phyloP scores from a whole-genome alignment of 495 filamentous ascomycete species.

The Glarea lozoyensis region DNA sequence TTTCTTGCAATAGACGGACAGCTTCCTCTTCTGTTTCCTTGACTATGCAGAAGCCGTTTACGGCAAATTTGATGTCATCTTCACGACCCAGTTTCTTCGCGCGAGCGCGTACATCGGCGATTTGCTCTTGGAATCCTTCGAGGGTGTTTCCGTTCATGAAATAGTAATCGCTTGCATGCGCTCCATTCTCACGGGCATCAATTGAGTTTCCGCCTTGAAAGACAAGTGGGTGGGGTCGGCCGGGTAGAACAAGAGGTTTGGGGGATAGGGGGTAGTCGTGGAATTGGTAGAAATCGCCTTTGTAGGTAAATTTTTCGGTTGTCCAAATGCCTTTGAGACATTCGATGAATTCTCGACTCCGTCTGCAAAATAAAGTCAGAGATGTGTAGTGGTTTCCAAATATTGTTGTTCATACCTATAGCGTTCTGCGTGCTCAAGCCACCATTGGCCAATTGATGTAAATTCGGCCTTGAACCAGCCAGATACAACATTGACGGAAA shows the following conservation, averaged over 20 bases:
- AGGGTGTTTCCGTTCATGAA: conserved; percentile 44
- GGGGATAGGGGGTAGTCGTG: conserved; percentile 37
- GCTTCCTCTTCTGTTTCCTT: conserved; percentile 41
- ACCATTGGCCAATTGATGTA: conserved; percentile 40
- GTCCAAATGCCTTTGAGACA: conserved; percentile 41
- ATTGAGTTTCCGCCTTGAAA: conserved; percentile 41
- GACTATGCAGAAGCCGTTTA: conserved; percentile 40
- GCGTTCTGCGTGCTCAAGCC: conserved; percentile 40
- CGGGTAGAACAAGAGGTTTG: conserved; percentile 26
- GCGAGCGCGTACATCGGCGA: conserved; percentile 31
- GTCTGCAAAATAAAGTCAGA: too few relatives aligned
- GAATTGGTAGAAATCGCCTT: conserved; percentile 39
- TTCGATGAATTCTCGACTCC: conserved; percentile 36
- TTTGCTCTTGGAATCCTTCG: conserved; percentile 37
- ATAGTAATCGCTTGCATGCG: conserved; percentile 35
- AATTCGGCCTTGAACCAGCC: conserved; percentile 45
- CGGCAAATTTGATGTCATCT: conserved; percentile 32
- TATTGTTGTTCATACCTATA: too few relatives aligned
- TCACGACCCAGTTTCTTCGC: conserved; percentile 28
- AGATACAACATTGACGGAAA: conserved; percentile 39
- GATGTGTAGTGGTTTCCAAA: too few relatives aligned
- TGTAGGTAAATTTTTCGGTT: conserved; percentile 34
- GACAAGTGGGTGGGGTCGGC: conserved; percentile 34
- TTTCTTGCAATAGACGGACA: conserved; percentile 32
- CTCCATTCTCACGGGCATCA: conserved; percentile 35